A percentile compares a stretch with the other conserved stretches of the same genome.
Conservation (phyloP, 148 eudicot species). For the Cornus suecica region DNA sequence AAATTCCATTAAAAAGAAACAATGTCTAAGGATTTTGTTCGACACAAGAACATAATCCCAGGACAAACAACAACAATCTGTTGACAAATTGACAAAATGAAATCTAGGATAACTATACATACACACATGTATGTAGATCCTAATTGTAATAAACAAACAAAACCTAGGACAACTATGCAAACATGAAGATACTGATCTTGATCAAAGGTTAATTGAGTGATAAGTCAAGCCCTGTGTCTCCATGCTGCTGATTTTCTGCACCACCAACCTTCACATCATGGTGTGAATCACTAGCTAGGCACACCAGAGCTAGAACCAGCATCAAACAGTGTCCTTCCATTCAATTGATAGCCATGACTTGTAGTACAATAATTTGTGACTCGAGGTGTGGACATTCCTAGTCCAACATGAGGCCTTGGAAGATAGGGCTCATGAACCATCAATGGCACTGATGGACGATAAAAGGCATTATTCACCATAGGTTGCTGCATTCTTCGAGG, state of each 20-base stretch:
- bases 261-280: background rate
- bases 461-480: background rate
- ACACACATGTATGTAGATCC: too few relatives aligned
- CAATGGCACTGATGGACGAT: background rate
- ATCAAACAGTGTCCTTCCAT: background rate
- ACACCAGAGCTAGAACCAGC: background rate
- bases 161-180: too few relatives aligned
- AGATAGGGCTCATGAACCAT: background rate
- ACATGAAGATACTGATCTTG: background rate
- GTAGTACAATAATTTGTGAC: background rate
- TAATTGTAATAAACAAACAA: too few relatives aligned
- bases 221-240: background rate
- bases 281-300: background rate
- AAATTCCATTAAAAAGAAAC: background rate
- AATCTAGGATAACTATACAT: too few relatives aligned
- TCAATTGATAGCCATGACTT: background rate
- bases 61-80: too few relatives aligned
- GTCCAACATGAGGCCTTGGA: background rate
- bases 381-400: background rate
- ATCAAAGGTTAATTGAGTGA: background rate
- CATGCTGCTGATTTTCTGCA: background rate
- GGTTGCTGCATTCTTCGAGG: background rate
- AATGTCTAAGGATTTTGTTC: too few relatives aligned
- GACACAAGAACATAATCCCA: background rate
- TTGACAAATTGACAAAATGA: too few relatives aligned